phyloP scores from a whole-genome alignment of 305 asterid genomes.

The Fraxinus platypoda region DNA sequence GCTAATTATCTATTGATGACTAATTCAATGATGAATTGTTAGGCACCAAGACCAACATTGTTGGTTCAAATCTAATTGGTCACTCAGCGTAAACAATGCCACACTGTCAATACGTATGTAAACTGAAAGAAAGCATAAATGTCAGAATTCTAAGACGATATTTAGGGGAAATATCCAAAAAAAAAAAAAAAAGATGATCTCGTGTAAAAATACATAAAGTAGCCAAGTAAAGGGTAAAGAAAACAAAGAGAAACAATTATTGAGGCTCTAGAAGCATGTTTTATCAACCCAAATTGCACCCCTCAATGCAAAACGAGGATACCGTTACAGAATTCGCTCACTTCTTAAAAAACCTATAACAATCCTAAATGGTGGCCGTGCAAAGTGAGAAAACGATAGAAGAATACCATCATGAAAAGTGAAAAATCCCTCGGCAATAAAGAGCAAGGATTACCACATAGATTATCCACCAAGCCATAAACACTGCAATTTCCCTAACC shows the following conservation, averaged over 20 bases:
- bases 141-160: neutral
- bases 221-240: neutral
- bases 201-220: neutral
- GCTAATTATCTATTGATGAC: neutral
- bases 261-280: conserved; percentile 15
- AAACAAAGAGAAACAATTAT: neutral
- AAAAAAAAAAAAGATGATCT: neutral
- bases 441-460: conserved; percentile 55
- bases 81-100: neutral
- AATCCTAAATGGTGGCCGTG: neutral
- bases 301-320: conserved; percentile 20
- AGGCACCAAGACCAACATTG: neutral
- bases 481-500: conserved; percentile 56
- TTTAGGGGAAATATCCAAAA: neutral
- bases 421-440: conserved; percentile 67
- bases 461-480: conserved; percentile 86
- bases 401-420: conserved; percentile 52
- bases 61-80: neutral
- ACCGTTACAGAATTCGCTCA: conserved; percentile 24
- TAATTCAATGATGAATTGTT: neutral
- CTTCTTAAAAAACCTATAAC: conserved; percentile 16
- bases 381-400: neutral
- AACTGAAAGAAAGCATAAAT: neutral
- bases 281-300: conserved; percentile 7
- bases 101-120: neutral